phyloP scores from a whole-genome alignment of 2,329 filamentous ascomycete species.

The Pseudocercospora musae region DNA sequence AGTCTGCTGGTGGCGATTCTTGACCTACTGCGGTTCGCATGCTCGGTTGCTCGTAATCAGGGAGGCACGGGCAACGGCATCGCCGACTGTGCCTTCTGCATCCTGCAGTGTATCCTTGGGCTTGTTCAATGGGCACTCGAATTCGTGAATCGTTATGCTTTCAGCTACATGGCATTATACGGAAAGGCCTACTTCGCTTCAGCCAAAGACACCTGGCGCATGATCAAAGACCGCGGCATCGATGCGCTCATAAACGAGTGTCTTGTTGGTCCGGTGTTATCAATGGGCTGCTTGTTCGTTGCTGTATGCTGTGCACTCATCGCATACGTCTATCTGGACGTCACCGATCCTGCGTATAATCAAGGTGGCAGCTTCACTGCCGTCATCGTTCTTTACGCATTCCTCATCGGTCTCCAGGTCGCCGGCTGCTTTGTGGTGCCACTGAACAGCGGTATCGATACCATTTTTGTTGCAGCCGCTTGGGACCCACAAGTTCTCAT shows the following conservation, averaged over 20 bases:
- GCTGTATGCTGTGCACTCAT: conserved; percentile 78
- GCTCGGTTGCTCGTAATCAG: conserved; percentile 70
- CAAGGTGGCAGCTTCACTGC: conserved; percentile 63
- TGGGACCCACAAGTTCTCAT: conserved; percentile 71
- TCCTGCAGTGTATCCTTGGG: conserved; percentile 71
- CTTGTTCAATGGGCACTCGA: conserved; percentile 81
- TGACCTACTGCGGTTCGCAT: conserved; percentile 77
- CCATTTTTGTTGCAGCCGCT: conserved; percentile 78
- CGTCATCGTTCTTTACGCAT: conserved; percentile 78
- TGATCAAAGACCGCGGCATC: conserved; percentile 66
- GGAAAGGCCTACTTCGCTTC: conserved; percentile 83
- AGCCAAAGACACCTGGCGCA: conserved; percentile 80
- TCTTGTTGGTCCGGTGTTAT: conserved; percentile 56
- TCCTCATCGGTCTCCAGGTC: conserved; percentile 86
- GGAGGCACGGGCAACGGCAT: conserved; percentile 67
- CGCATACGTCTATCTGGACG: conserved; percentile 80
- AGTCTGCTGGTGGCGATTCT: conserved; percentile 83
- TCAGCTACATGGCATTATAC: conserved; percentile 84
- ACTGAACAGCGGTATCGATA: conserved; percentile 82
- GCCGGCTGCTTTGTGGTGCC: conserved; percentile 87
- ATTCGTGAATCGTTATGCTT: conserved; percentile 65
- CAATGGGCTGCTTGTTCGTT: conserved; percentile 70
- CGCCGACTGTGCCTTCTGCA: conserved; percentile 65
- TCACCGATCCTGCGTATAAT: conserved; percentile 80
- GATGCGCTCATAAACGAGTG: conserved; percentile 89